Evolutionary conservation across 2,329 filamentous ascomycete species (phyloP), one percentile per base, ranked within the genome.

Genomic region (Leptodontidium sp.): DNA sequence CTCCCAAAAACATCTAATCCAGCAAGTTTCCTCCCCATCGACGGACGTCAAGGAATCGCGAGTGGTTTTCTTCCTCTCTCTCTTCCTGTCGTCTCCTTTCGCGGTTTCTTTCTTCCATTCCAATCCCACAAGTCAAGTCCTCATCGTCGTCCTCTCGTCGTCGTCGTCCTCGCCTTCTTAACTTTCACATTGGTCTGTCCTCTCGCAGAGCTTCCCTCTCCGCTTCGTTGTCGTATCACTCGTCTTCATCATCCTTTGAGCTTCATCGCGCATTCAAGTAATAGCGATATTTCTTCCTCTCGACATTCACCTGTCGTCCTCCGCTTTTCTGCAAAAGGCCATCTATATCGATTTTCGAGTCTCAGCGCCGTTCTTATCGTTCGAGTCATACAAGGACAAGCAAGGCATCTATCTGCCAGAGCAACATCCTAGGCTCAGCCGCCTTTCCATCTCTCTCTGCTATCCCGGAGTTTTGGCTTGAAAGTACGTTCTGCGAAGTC

Each of bases 1-100:
- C 55, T 21, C 58, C 45, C 26, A 52, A 45, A 64, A 47, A 49
- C 67, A 68, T 64, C 66, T 68, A 68, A 68, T 57, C 57, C 68
- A 71, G 67, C 63, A 52, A 72, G 68, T 74, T 40, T 70, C 57
- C 57, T 65, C 72, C 29, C 73, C 38, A 75, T 75, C 74, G 68
- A 70, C 69, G 55, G 75, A 72, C 75, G 71, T 76, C 71, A 72
- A 40, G 75, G 75, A 75, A 75, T 74, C 74, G 71, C 72, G 75
- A 77, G 75, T 72, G 71, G 72, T 73, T 70, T 75, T 78, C 75
- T 71, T 74, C 77, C 75, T 74, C 75, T 77, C 71, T 74, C 71
- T 74, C 67, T 76, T 65, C 72, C 73, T 78, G 68, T 76, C 74
- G 71, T 78, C 73, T 29, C 68, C 72, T 70, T 75, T 74, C 65